Evolutionary conservation across 1,284 basidiomycete genomes (phyloP).

Genomic region (Cryptococcus sp.): DNA sequence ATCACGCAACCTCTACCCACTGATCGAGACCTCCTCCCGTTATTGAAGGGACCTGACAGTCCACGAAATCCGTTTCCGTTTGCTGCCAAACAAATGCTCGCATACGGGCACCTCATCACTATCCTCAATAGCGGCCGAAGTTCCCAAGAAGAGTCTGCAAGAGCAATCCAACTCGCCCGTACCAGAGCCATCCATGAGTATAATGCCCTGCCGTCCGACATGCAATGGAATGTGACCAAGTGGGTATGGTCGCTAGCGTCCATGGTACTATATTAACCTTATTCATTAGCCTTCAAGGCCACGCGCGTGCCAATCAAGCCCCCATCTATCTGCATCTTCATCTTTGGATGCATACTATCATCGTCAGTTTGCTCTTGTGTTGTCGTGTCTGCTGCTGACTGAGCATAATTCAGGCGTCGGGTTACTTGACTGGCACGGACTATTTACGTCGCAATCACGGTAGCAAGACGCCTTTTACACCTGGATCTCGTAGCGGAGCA

Average conservation of each 20-base stretch:
- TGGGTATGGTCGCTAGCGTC: conserved; percentile 10
- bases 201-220: conserved; percentile 26
- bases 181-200: conserved; percentile 25
- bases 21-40: conserved; percentile 7
- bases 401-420: conserved; percentile 9
- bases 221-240: conserved; percentile 39
- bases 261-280: not conserved
- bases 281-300: conserved; percentile 25
- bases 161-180: conserved; percentile 11
- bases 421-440: conserved; percentile 19
- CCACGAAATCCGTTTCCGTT: conserved; percentile 29
- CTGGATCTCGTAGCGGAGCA: conserved; percentile 12
- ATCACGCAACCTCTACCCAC: conserved; percentile 29
- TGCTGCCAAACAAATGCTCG: conserved; percentile 30
- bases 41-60: not conserved
- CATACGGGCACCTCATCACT: conserved; percentile 32
- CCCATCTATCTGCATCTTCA: conserved; percentile 33
- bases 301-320: conserved; percentile 20
- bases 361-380: conserved; percentile 15
- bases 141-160: conserved; percentile 4
- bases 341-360: conserved; percentile 40
- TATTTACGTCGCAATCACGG: conserved; percentile 4
- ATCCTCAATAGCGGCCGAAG: conserved; percentile 24
- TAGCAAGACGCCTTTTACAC: not conserved
- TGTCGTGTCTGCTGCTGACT: not conserved